phyloP scores from a whole-genome alignment of 371 early-diverging fungal species.

The Dichotomocladium elegans region DNA sequence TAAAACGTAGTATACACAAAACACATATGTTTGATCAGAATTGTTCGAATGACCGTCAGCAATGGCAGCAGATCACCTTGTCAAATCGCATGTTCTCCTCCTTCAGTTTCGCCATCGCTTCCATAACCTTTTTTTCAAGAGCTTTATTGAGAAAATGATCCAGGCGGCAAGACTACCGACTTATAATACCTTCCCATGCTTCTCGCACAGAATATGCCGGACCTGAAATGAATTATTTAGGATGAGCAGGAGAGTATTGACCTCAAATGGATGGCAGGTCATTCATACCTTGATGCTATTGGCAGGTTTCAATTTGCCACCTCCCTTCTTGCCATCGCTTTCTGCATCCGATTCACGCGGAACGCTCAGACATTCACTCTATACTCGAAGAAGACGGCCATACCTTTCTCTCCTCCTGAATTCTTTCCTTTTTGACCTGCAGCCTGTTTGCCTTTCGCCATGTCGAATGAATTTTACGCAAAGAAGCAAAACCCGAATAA shows the following conservation, averaged over 20 bases:
- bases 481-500: neutral
- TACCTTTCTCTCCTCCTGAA: constrained; percentile 16
- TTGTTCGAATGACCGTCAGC: neutral
- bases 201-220: constrained; percentile 86
- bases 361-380: too few relatives aligned
- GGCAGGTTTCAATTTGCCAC: constrained; percentile 72
- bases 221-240: constrained; percentile 34
- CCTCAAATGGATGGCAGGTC: neutral
- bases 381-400: too few relatives aligned
- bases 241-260: neutral
- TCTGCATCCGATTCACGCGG: too few relatives aligned
- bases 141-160: too few relatives aligned
- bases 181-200: constrained; percentile 58
- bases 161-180: too few relatives aligned
- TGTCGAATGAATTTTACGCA: constrained; percentile 1
- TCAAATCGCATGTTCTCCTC: constrained; percentile 61
- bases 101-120: constrained; percentile 60
- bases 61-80: constrained; percentile 31
- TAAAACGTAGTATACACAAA: constrained; percentile 10
- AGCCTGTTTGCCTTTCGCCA: constrained; percentile 50
- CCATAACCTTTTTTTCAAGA: constrained; percentile 31
- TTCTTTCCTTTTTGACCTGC: constrained; percentile 37
- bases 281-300: constrained; percentile 60
- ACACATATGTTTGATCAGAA: neutral
- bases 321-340: constrained; percentile 38